Evolutionary conservation across 2,329 filamentous ascomycete species (phyloP).

Genomic region (Penicillium frequentans): DNA sequence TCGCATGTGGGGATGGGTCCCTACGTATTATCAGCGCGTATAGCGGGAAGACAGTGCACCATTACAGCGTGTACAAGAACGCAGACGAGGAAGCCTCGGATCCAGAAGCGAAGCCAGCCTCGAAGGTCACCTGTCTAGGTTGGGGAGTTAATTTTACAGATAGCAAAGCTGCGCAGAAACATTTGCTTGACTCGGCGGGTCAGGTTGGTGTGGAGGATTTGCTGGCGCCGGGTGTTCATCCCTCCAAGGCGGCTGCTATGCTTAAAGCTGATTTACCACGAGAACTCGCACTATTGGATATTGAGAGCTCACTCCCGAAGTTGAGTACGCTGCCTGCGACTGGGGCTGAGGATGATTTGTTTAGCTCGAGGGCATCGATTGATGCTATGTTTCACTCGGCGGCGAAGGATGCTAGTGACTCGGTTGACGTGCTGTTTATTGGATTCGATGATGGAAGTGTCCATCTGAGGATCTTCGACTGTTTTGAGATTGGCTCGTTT

Average conservation of each 20-base stretch:
- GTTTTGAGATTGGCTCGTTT: conserved; percentile 71
- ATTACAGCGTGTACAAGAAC: conserved; percentile 50
- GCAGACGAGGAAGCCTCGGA: conserved; percentile 10
- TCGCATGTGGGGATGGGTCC: conserved; percentile 79
- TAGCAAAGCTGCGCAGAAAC: conserved; percentile 43
- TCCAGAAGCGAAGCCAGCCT: neutral
- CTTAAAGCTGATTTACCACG: conserved; percentile 63
- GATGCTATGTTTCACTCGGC: conserved; percentile 68
- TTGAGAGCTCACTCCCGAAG: conserved; percentile 74
- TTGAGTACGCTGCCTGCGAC: conserved; percentile 69
- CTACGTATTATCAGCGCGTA: conserved; percentile 77
- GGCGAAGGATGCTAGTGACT: conserved; percentile 65
- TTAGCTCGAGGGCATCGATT: conserved; percentile 67
- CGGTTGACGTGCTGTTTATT: conserved; percentile 76
- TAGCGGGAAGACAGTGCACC: conserved; percentile 77
- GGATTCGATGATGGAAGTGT: conserved; percentile 70
- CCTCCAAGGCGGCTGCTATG: conserved; percentile 35
- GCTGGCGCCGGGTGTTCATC: conserved; percentile 38
- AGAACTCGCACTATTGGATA: conserved; percentile 72
- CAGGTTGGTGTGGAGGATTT: conserved; percentile 44
- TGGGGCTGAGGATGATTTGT: conserved; percentile 64
- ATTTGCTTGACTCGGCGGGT: conserved; percentile 36
- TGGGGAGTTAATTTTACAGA: conserved; percentile 59
- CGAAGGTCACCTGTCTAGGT: conserved; percentile 49
- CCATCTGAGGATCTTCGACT: conserved; percentile 81